Evolutionary conservation across 1,284 basidiomycete species (phyloP).

Genomic region (Cystobasidiaceae sp.): DNA sequence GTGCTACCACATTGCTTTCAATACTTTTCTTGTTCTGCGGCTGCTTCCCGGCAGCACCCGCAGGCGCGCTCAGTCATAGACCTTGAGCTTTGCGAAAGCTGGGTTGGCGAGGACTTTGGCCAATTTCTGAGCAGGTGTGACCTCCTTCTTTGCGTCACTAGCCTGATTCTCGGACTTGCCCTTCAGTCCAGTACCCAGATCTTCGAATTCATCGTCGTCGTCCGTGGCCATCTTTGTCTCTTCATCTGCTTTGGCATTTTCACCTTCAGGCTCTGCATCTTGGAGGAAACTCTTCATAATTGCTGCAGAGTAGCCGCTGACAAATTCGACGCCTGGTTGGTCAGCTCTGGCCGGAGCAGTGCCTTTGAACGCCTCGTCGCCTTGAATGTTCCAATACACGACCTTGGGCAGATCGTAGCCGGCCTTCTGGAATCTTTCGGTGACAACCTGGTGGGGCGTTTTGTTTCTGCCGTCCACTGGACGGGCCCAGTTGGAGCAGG

Average conservation of each 20-base stretch:
- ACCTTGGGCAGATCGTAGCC: conserved; percentile 66
- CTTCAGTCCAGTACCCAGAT: neutral
- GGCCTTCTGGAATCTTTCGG: conserved; percentile 53
- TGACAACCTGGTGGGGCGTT: conserved; percentile 60
- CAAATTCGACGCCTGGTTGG: conserved; percentile 58
- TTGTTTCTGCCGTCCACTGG: conserved; percentile 39
- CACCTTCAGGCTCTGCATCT: conserved; percentile 35
- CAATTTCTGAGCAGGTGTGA: neutral
- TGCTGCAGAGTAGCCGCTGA: conserved; percentile 62
- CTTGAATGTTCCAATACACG: conserved; percentile 56
- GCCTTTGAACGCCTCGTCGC: neutral
- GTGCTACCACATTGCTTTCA: no score
- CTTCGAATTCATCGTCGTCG: conserved; percentile 42
- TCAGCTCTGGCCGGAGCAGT: conserved; percentile 53
- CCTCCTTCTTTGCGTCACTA: neutral
- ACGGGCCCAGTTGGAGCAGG: conserved; percentile 23
- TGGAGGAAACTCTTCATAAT: conserved; percentile 64
- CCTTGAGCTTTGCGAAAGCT: neutral
- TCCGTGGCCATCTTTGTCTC: conserved; percentile 36
- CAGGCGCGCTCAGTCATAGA: neutral
- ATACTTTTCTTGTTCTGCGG: no score
- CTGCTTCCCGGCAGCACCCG: no score
- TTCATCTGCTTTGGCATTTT: conserved; percentile 39
- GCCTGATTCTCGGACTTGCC: conserved; percentile 29
- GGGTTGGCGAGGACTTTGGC: neutral